Conservation (phyloP, 257 asterid genomes). For the Solanum piurae region DNA sequence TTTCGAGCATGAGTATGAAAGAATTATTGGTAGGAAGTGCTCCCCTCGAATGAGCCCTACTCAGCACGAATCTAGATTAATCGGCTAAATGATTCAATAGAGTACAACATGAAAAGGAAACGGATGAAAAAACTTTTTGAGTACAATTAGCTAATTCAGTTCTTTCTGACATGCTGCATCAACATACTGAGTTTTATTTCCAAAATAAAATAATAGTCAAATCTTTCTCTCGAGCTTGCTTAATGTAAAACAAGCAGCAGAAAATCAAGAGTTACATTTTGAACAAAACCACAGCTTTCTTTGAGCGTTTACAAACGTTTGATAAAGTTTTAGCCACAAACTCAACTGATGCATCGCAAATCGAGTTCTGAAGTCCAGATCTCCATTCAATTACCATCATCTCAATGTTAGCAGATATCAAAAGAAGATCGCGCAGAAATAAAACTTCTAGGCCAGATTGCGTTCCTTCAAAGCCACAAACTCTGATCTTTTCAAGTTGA, state of each 20-base stretch:
- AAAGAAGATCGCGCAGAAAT: background rate
- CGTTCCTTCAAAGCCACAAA: background rate
- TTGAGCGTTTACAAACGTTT: background rate
- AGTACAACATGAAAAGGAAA: background rate
- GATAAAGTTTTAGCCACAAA: background rate
- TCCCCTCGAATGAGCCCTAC: background rate
- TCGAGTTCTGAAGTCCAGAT: background rate
- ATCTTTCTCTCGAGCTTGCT: background rate
- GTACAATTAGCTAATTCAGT: background rate
- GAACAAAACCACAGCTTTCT: background rate
- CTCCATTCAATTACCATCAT: background rate
- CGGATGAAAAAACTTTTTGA: background rate
- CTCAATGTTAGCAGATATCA: background rate
- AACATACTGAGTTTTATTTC: background rate
- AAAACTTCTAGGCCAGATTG: background rate
- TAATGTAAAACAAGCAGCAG: background rate
- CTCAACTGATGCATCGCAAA: background rate
- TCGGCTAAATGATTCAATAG: background rate
- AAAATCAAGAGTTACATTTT: background rate
- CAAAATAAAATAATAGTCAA: background rate
- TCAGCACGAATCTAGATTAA: no score
- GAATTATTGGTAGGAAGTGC: background rate
- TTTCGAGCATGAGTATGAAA: background rate
- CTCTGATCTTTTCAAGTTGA: background rate
- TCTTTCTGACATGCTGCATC: background rate